These are phyloP conservation scores for Schizochytrium sp. DNA, from an alignment of 108 stramenopile species.

Conservation along the genomic window DNA sequence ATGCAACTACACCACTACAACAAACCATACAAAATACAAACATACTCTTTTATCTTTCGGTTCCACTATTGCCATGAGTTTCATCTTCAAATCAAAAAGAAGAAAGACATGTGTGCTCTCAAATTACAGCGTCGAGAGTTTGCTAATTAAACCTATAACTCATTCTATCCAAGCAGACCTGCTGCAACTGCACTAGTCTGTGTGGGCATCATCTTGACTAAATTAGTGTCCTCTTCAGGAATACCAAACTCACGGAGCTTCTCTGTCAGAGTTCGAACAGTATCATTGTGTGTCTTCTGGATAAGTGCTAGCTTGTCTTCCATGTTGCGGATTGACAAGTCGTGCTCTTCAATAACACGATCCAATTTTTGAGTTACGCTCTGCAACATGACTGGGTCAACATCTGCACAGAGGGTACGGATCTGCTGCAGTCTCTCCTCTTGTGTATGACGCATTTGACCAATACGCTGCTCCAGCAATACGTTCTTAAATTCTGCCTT, in stretches of 20 bases:
- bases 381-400: slow-evolving; percentile 68
- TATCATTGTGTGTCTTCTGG: slow-evolving; percentile 78
- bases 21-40: background rate
- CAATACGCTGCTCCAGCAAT: slow-evolving; percentile 71
- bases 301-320: slow-evolving; percentile 69
- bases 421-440: slow-evolving; percentile 70
- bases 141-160: background rate
- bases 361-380: slow-evolving; percentile 67
- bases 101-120: background rate
- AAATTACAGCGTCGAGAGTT: background rate
- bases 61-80: background rate
- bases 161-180: slow-evolving; percentile 68
- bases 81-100: background rate
- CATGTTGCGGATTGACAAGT: slow-evolving; percentile 67
- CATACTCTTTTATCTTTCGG: background rate
- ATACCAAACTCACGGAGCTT: slow-evolving; percentile 73
- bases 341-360: slow-evolving; percentile 65
- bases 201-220: slow-evolving; percentile 64
- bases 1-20: background rate
- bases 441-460: slow-evolving; percentile 62
- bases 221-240: slow-evolving; percentile 70
- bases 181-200: slow-evolving; percentile 70
- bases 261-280: slow-evolving; percentile 69
- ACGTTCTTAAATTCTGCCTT: slow-evolving; percentile 71
- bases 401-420: slow-evolving; percentile 66